These are phyloP conservation scores for Plasmodium chabaudi DNA, from an alignment of 169 alveolate species.

Conservation along the genomic window DNA sequence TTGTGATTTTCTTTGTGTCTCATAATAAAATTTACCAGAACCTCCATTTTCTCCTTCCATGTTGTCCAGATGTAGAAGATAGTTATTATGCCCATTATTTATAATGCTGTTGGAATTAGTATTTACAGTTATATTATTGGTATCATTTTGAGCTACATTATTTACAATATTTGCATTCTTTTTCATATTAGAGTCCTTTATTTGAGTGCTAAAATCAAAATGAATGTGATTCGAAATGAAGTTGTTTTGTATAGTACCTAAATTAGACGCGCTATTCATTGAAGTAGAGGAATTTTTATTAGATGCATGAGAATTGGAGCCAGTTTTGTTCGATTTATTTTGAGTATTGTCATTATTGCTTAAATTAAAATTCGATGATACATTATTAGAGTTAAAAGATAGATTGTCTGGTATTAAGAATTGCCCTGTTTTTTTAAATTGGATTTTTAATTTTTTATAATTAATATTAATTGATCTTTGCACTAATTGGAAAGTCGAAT, in stretches of 20 bases:
- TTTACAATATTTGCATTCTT: neutral
- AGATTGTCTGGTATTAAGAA: conserved; percentile 69
- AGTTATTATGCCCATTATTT: too few species aligned
- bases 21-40: too few species aligned
- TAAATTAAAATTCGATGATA: neutral
- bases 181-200: neutral
- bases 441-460: conserved; percentile 68
- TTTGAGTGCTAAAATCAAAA: neutral
- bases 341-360: conserved; percentile 11
- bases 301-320: neutral
- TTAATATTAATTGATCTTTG: conserved; percentile 60
- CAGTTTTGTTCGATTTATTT: neutral
- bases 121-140: neutral
- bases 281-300: conserved; percentile 11
- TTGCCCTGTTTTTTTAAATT: conserved; percentile 74
- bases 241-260: too few species aligned
- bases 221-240: too few species aligned
- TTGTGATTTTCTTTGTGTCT: too few species aligned
- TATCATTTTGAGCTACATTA: neutral
- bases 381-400: conserved; percentile 13
- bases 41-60: too few species aligned
- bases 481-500: conserved; percentile 61
- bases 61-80: too few species aligned
- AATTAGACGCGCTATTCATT: neutral
- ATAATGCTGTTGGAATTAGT: neutral